Conservation (phyloP, 2,329 filamentous ascomycete species). For the Aspergillus aculeatinus region DNA sequence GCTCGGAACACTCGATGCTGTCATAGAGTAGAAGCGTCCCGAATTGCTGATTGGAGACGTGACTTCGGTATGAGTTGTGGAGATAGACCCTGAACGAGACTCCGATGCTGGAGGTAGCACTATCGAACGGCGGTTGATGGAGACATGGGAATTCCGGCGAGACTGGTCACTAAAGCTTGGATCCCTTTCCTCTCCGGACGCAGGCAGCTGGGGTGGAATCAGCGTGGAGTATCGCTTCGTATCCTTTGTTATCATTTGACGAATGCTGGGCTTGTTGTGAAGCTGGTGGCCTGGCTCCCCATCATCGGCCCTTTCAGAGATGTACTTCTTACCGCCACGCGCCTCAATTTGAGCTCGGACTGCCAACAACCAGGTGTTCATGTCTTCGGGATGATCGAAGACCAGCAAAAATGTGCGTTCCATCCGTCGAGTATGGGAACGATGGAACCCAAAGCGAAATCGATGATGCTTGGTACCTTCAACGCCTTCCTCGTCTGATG, state of each 20-base stretch:
- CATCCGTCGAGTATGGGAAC: conserved; percentile 33
- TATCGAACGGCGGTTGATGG: conserved; percentile 30
- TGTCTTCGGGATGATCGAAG: conserved; percentile 44
- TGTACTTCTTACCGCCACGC: conserved; percentile 47
- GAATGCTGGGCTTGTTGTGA: conserved; percentile 29
- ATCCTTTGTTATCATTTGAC: conserved; percentile 37
- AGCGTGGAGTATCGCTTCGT: conserved; percentile 34
- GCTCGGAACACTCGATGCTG: conserved; percentile 17
- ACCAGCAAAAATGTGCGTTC: conserved; percentile 46
- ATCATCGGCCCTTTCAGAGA: conserved; percentile 37
- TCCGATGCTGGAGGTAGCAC: conserved; percentile 20
- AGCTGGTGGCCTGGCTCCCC: conserved; percentile 28
- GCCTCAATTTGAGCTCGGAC: conserved; percentile 48
- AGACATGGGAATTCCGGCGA: conserved; percentile 30
- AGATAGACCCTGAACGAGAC: conserved; percentile 31
- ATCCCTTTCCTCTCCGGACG: conserved; percentile 27
- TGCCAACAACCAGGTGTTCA: conserved; percentile 47
- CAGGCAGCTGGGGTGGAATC: conserved; percentile 28
- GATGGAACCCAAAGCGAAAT: conserved; percentile 42
- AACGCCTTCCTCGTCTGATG: conserved; percentile 30
- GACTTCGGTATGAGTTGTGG: conserved; percentile 28
- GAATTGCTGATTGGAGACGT: conserved; percentile 14
- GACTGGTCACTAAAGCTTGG: conserved; percentile 26
- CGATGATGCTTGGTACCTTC: conserved; percentile 39
- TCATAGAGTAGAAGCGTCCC: conserved; percentile 20